Base-by-base conservation (phyloP, 1,139 yeast genomes). In the Yamadazyma spencermartinsiae region DNA sequence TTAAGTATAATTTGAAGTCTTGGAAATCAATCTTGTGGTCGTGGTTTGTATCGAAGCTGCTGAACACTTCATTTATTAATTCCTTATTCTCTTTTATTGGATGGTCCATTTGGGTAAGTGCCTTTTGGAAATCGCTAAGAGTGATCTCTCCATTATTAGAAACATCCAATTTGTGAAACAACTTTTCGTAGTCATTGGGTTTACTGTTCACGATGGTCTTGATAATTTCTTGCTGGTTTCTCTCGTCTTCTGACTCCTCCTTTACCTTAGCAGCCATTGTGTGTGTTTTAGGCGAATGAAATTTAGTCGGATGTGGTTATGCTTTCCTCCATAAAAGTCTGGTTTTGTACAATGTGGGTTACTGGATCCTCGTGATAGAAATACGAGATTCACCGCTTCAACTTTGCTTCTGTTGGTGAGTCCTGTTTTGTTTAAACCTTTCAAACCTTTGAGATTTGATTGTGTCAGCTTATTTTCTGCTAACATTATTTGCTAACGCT, bases 81-180 rank as follows among this genome's bases (percentile, higher is more conserved):
- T 74, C 81, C 5, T 80, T 80, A 28, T 82, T 78, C 43, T 80
- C 73, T 40, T 80, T 79, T 24, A 87, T 68, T 1, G 95, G 92
- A 56, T 84, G 89, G 38, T 78, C 71, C 25, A 76, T 60, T 16
- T 63, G 51, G 37, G 68, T 63, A 41, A 82, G 67, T 1, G 89
- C 88, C 40, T 63, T 53, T 38, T 68, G 68, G 50, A 84, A 74
- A 37, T 81, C 82, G 27, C 65, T 62, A 10, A 77, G 61, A 4
- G 83, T 76, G 18, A 84, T 71, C 42, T 70, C 71, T 0, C 92
- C 90, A 17, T 66, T 66, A 25, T 71, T 60, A 32, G 72, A 58
- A 6, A 73, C 57, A 56, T 83, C 89, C 27, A 83, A 65, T 42
- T 69, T 62, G 20, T 69, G 59, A 51, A 81, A 78, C 15, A 63